Percentiles rank a stretch among this genome's conserved stretches.
phyloP scores from a whole-genome alignment of 768 basidiomycete species.

The Termitomyces sp. region DNA sequence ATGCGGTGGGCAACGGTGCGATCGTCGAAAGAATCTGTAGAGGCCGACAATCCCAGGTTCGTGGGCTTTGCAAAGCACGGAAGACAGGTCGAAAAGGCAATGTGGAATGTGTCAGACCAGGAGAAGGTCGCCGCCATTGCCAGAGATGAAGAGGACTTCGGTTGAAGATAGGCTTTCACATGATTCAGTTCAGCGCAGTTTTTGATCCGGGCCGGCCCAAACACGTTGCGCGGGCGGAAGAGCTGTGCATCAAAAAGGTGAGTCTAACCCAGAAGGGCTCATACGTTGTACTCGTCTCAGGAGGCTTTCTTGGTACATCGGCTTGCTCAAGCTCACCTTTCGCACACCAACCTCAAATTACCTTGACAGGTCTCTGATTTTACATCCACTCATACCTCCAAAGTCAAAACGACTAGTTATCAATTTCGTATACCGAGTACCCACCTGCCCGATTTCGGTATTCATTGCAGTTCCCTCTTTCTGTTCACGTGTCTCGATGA shows the following conservation, averaged over 20 bases:
- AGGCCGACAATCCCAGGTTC: slow-evolving; percentile 12
- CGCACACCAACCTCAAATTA: background rate
- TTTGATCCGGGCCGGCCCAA: background rate
- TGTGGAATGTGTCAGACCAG: slow-evolving; percentile 56
- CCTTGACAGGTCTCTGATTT: background rate
- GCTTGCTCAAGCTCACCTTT: background rate
- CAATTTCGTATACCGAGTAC: background rate
- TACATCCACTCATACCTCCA: background rate
- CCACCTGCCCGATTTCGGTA: background rate
- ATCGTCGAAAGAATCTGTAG: slow-evolving; percentile 18
- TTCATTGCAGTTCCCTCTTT: background rate
- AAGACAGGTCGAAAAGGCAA: slow-evolving; percentile 54
- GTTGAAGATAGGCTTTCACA: background rate
- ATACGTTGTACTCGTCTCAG: too few relatives aligned
- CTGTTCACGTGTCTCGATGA: background rate
- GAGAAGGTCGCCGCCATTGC: slow-evolving; percentile 38
- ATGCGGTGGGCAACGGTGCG: slow-evolving; percentile 27
- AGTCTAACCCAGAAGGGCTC: too few relatives aligned
- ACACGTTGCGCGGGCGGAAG: too few relatives aligned
- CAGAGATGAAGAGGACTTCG: background rate
- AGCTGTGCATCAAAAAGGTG: too few relatives aligned
- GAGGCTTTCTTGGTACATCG: too few relatives aligned
- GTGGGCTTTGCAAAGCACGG: slow-evolving; percentile 41
- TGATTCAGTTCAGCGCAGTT: background rate
- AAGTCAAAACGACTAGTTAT: background rate